phyloP scores from a whole-genome alignment of 306 rosid species.

The Carpinus viminea region DNA sequence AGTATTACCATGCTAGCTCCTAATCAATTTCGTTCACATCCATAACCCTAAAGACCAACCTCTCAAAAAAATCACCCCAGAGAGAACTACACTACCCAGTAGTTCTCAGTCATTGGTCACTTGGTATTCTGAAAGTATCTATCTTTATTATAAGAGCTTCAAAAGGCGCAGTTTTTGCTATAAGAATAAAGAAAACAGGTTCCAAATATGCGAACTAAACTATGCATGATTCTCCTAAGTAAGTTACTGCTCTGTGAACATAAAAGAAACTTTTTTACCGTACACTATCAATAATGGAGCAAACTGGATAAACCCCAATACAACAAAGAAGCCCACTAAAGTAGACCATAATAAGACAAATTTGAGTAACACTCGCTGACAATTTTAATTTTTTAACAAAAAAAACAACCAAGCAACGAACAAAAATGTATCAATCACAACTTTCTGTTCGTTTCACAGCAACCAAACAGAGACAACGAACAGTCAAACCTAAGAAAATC shows the following conservation, averaged over 20 bases:
- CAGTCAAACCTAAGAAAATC: constrained; percentile 1
- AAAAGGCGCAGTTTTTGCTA: background rate
- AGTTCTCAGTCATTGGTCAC: background rate
- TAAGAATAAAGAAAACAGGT: background rate
- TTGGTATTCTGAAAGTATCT: background rate
- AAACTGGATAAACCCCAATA: background rate
- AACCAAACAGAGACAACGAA: constrained; percentile 2
- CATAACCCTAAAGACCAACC: background rate
- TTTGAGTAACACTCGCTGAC: background rate
- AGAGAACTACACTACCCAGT: background rate
- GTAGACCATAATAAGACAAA: constrained; percentile 1
- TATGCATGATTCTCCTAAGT: background rate
- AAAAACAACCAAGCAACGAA: background rate
- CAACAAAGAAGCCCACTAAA: background rate
- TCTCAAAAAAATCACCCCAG: background rate
- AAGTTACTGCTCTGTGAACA: background rate
- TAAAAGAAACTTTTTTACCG: background rate
- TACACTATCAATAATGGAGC: background rate
- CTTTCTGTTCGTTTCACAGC: background rate
- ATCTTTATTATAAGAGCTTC: constrained; percentile 19
- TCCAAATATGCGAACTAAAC: background rate
- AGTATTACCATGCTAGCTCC: background rate
- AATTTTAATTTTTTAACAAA: background rate
- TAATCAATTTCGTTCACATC: background rate
- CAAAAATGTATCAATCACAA: background rate